Evolutionary conservation across 768 basidiomycete species (phyloP).

Genomic region (Lepiota subincarnata): DNA sequence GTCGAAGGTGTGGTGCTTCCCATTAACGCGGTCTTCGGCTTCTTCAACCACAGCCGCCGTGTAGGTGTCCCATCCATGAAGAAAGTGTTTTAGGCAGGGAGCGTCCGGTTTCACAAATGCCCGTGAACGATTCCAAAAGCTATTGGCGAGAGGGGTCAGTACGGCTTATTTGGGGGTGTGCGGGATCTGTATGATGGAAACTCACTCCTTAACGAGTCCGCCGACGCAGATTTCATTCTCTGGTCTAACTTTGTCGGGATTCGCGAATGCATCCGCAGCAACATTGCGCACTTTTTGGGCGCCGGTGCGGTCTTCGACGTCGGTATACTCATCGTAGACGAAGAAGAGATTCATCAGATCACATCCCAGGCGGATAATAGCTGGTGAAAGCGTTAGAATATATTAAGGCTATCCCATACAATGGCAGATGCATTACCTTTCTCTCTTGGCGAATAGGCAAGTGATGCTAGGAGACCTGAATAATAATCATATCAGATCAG

Average conservation of each 20-base stretch:
- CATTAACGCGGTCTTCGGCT: constrained; percentile 23
- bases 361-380: constrained; percentile 9
- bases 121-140: constrained; percentile 9
- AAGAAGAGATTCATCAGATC: constrained; percentile 14
- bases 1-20: constrained; percentile 21
- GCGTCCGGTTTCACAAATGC: not conserved
- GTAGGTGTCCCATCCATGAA: constrained; percentile 26
- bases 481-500: no score
- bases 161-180: no score
- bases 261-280: constrained; percentile 2
- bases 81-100: constrained; percentile 20
- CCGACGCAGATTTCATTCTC: constrained; percentile 1
- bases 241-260: constrained; percentile 4
- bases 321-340: constrained; percentile 11
- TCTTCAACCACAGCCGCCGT: constrained; percentile 27
- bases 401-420: not conserved
- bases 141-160: not conserved
- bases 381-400: not conserved
- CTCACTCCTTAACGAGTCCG: constrained; percentile 1
- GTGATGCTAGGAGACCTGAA: not conserved
- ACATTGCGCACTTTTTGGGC: constrained; percentile 1
- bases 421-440: not conserved
- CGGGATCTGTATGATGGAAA: no score
- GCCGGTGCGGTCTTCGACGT: constrained; percentile 5
- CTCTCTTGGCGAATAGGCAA: constrained; percentile 6